Evolutionary conservation across 2,329 filamentous ascomycete genomes (phyloP).

Genomic region (Didymella sp.): DNA sequence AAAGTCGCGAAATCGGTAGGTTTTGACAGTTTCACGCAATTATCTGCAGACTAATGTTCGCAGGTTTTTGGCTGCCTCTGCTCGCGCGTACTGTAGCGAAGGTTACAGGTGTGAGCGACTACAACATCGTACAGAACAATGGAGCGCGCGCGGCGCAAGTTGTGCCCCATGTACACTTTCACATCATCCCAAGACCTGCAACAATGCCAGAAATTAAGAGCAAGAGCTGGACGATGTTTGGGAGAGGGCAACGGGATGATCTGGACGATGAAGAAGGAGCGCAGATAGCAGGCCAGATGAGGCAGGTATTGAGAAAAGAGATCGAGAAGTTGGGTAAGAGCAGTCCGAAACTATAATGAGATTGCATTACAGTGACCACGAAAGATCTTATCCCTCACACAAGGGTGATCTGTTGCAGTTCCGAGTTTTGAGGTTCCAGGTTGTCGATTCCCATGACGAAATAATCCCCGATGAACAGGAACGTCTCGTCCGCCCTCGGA

Average conservation of each 20-base stretch:
- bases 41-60: not conserved
- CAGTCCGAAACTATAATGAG: not conserved
- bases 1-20: slow-evolving; percentile 72
- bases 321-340: slow-evolving; percentile 34
- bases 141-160: slow-evolving; percentile 89
- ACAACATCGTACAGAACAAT: slow-evolving; percentile 98
- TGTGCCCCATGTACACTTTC: slow-evolving; percentile 92
- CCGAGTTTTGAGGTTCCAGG: too few relatives aligned
- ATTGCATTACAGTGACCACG: not conserved
- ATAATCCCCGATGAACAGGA: too few relatives aligned
- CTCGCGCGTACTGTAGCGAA: slow-evolving; percentile 74
- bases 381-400: too few relatives aligned
- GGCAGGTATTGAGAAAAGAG: slow-evolving; percentile 51
- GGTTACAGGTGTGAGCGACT: slow-evolving; percentile 77
- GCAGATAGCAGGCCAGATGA: slow-evolving; percentile 62
- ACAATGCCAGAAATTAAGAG: slow-evolving; percentile 59
- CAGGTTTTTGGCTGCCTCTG: slow-evolving; percentile 68
- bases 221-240: slow-evolving; percentile 84
- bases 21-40: not conserved
- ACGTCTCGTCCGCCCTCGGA: too few relatives aligned
- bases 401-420: too few relatives aligned
- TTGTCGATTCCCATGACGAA: too few relatives aligned
- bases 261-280: slow-evolving; percentile 77
- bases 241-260: slow-evolving; percentile 73
- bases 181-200: slow-evolving; percentile 82